Evolutionary conservation across 2,329 filamentous ascomycete species (phyloP), one percentile per base, ranked within the genome.

Genomic region (Juglanconis juglandina): DNA sequence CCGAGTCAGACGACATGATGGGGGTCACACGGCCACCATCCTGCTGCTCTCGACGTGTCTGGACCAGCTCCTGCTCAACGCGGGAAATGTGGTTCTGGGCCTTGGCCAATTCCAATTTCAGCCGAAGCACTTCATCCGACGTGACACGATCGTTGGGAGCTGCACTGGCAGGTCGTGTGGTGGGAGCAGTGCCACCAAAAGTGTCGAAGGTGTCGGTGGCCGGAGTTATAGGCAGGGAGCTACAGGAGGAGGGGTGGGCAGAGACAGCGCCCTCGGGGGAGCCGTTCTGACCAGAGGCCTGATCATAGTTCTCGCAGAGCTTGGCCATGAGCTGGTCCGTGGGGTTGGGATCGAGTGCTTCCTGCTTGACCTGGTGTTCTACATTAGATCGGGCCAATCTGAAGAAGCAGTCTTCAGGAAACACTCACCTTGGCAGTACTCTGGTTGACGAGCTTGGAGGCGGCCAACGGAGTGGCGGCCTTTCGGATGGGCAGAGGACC

Each of bases 281-380:
- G 70, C 87, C 61, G 32, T 55, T 52, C 47, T 89, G 59, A 88
- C 85, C 65, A 92, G 77, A 55, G 92, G 83, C 61, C 24, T 58
- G 51, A 11, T 61, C 61, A 14, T 62, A 60, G 33, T 46, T 54
- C 60, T 64, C 62, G 50, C 49, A 62, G 32, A 64, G 62, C 35
- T 56, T 89, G 55, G 89, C 85, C 65, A 93, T 77, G 54, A 93
- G 83, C 62, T 87, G 87, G 68, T 95, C 90, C 79, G 93, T 86
- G 8, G 81, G 79, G 58, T 79, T 82, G 35, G 74, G 65, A 46
- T 81, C 79, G 51, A 71, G 66, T 3, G 68, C 49, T 39, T 82
- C 79, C 66, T 81, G 78, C 63, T 69, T 78, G 54, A 76, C 71
- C 76, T 83, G 78, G 34, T 34, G 11, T 2, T 17, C 4, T 11